These are phyloP conservation scores for Panicum virgatum DNA, from an alignment of 202 grass and related monocot species.

Conservation along the genomic window DNA sequence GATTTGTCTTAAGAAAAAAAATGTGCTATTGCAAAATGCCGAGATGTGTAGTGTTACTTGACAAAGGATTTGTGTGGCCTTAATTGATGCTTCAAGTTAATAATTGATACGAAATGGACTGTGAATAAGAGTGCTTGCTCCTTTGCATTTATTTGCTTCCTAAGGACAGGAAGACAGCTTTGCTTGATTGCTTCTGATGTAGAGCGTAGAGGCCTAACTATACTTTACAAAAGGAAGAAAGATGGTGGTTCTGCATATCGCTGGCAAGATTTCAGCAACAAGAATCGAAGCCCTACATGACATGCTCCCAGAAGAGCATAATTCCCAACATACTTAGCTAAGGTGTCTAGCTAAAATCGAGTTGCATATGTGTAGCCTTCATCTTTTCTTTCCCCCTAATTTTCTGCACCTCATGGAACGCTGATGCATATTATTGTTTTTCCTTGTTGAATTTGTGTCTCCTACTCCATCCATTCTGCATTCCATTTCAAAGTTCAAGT, in stretches of 20 bases:
- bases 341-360: background rate
- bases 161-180: constrained; percentile 34
- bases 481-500: constrained; percentile 4
- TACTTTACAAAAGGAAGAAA: background rate
- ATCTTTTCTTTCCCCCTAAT: background rate
- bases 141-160: constrained; percentile 15
- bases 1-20: background rate
- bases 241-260: background rate
- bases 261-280: constrained; percentile 13
- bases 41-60: background rate
- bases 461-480: background rate
- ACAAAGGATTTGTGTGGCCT: background rate
- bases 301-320: background rate
- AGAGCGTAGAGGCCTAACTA: background rate
- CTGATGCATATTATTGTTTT: background rate
- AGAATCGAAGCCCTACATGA: background rate
- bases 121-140: background rate
- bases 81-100: background rate
- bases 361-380: background rate
- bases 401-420: background rate
- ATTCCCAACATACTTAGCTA: background rate
- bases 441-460: background rate
- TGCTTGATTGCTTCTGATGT: constrained; percentile 23
- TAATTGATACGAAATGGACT: background rate
- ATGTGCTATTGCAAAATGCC: background rate